Evolutionary conservation across 371 early-diverging fungal species (phyloP), one percentile per base, ranked within the genome.

Genomic region (Catenaria anguillulae): DNA sequence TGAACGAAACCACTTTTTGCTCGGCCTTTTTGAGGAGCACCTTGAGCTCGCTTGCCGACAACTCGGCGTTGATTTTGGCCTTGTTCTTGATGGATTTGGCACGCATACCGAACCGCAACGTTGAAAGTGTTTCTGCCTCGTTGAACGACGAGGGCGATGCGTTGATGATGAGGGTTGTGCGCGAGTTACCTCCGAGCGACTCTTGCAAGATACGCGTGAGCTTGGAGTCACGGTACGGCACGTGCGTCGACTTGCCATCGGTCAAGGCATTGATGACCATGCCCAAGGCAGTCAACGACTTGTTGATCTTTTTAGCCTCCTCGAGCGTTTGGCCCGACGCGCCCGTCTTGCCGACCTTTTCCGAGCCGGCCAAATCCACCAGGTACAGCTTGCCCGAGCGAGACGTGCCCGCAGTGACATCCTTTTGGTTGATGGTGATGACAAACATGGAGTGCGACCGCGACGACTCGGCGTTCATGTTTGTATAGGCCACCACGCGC

Each of bases 241-340:
- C 81, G 71, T 97, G 97, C 37, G 86, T 82, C 8, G 92, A 88
- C 59, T 82, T 84, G 24, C 89, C 89, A 36, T 86, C 86, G 45
- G 86, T 90, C 82, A 99, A 77, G 31, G 96, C 85, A 70, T 93
- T 93, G 70, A 99, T 99, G 63, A 99, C 99, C 90, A 93, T 99
- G 56, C 99, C 98, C 24, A 99, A 79, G 0, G 95, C 90, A 2
- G 93, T 89, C 19, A 99, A 78, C 0, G 96, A 96, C 77, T 92
- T 97, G 81, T 99, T 99, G 75, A 99, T 99, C 75, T 93, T 95
- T 73, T 97, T 96, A 64, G 99, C 98, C 73, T 99, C 99, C 61
- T 86, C 87, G 62, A 89, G 73, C 15, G 98, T 92, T 70, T 94
- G 92, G 24, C 98, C 97, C 4, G 94, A 90, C 2, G 98, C 98